Base-by-base conservation (phyloP, 179 eudicot genomes). In the Vitellaria paradoxa region DNA sequence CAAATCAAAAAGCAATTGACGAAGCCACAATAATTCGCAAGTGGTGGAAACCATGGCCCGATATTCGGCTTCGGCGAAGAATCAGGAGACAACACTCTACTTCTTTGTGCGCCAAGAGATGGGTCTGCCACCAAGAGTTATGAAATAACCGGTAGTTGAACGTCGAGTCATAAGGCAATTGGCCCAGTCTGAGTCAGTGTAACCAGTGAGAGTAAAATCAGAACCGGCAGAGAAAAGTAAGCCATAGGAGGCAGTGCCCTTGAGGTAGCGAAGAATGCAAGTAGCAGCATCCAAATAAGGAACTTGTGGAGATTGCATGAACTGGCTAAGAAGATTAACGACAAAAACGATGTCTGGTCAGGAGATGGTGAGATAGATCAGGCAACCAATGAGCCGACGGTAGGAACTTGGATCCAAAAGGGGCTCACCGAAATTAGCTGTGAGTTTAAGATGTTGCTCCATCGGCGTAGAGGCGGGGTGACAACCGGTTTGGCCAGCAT, bases 91-190 rank as follows among this genome's bases (percentile, higher is more conserved):
- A 3, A 63, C 66, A 63, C 66, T 63, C 26, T 23, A 30, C 26
- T 24, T 63, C 14, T 63, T 63, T 9, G 40, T 21, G 26, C 40
- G 30, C 66, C 66, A 63, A 24, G 37, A 63, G 40, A 63, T 23
- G 12, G 37, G 66, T 40, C 66, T 63, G 40, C 66, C 40, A 63
- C 66, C 40, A 24, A 63, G 66, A 62, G 65, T 62, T 9, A 62
- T 20, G 40, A 62, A 62, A 62, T 62, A 62, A 63, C 66, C 66
- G 9, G 37, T 63, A 63, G 66, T 63, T 0, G 42, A 63, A 37
- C 66, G 66, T 9, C 42, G 66, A 63, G 66, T 63, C 66, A 23
- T 63, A 37, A 37, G 66, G 9, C 66, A 63, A 26, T 37, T 63
- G 9, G 66, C 66, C 66, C 40, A 63, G 23, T 63, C 40, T 9